phyloP scores from a whole-genome alignment of 352 stramenopile species.

The Pythium brassicae region DNA sequence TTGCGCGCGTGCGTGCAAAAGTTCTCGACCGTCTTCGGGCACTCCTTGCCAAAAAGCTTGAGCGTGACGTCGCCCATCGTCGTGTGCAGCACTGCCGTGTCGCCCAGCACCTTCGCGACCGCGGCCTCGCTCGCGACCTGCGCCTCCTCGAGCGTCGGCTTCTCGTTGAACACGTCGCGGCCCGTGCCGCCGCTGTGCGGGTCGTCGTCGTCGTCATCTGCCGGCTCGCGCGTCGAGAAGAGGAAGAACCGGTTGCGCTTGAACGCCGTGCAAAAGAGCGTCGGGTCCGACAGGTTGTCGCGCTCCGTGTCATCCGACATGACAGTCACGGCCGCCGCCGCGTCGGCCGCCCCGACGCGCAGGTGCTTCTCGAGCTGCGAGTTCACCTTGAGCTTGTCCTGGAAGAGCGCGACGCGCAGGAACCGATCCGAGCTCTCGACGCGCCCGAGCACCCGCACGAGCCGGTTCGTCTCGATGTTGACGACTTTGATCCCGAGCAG shows the following conservation, averaged over 20 bases:
- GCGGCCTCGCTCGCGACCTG: conserved; percentile 83
- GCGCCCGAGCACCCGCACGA: conserved; percentile 91
- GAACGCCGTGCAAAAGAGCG: conserved; percentile 85
- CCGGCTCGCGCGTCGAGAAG: conserved; percentile 94
- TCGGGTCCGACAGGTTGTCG: conserved; percentile 66
- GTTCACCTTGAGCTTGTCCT: conserved; percentile 94
- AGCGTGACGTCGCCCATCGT: conserved; percentile 98
- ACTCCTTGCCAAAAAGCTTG: conserved; percentile 95
- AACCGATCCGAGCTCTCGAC: conserved; percentile 96
- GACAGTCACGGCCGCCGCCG: conserved; percentile 43
- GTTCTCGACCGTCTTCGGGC: conserved; percentile 96
- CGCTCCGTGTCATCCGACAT: conserved; percentile 61
- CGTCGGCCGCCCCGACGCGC: conserved; percentile 39
- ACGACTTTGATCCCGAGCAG: conserved; percentile 97
- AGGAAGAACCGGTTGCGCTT: conserved; percentile 95
- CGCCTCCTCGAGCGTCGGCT: conserved; percentile 92
- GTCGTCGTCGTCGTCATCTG: conserved; percentile 66
- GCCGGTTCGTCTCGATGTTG: conserved; percentile 92
- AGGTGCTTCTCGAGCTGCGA: conserved; percentile 92
- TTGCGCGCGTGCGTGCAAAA: conserved; percentile 95
- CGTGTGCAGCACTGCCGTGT: conserved; percentile 94
- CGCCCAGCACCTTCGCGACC: conserved; percentile 45
- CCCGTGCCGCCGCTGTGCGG: conserved; percentile 25
- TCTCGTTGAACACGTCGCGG: conserved; percentile 98
- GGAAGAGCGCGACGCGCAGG: conserved; percentile 90